Conservation (phyloP, 2,329 filamentous ascomycete species). For the Cercospora nicotianae region DNA sequence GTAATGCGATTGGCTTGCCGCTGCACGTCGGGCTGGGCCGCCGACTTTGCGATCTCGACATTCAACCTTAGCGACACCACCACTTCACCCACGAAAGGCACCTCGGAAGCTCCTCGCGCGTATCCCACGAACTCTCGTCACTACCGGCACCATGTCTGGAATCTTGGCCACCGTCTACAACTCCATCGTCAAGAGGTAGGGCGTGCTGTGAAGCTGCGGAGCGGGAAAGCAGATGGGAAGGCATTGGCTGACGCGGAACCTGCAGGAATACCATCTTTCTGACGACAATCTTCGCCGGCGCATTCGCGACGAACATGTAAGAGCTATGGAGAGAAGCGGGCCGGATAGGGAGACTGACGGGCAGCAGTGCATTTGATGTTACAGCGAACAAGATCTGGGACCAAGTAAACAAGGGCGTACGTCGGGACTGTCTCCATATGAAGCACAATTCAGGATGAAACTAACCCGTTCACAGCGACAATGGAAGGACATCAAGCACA, state of each 20-base stretch:
- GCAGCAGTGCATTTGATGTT: conserved; percentile 74
- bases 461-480: conserved; percentile 69
- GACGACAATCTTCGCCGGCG: conserved; percentile 77
- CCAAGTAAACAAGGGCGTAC: conserved; percentile 83
- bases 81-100: background rate
- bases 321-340: conserved; percentile 15
- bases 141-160: conserved; percentile 53
- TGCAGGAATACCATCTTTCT: conserved; percentile 87
- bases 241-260: conserved; percentile 57
- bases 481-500: conserved; percentile 99
- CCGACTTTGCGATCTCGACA: conserved; percentile 2
- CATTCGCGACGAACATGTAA: conserved; percentile 94
- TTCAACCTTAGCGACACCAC: conserved; percentile 3
- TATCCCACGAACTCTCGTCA: background rate
- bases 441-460: background rate
- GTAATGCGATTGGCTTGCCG: conserved; percentile 10
- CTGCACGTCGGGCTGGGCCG: background rate
- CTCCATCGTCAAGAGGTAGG: conserved; percentile 39
- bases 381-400: conserved; percentile 87
- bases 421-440: conserved; percentile 42
- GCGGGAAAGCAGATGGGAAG: background rate
- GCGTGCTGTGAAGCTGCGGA: background rate
- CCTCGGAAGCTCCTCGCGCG: background rate
- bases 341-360: conserved; percentile 22
- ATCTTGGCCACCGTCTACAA: conserved; percentile 59